A percentile compares a stretch with the other conserved stretches of the same genome.
phyloP scores from a whole-genome alignment of 2,329 filamentous ascomycete species.

The Fonsecaea multimorphosa region DNA sequence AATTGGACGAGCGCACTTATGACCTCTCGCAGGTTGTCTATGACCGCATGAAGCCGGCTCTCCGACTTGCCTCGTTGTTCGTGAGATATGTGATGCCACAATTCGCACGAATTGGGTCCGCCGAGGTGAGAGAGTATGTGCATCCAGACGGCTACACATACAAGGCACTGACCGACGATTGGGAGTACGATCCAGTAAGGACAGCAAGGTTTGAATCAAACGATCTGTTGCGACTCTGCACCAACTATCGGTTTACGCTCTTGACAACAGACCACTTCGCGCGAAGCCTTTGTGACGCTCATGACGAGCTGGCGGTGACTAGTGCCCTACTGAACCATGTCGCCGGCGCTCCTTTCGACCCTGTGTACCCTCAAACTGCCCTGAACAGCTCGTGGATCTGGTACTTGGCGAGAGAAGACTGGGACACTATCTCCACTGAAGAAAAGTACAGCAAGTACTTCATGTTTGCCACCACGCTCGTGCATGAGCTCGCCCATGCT shows the following conservation, averaged over 20 bases:
- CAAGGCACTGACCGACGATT: neutral
- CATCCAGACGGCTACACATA: neutral
- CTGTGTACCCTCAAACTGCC: constrained; percentile 7
- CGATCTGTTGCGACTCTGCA: constrained; percentile 5
- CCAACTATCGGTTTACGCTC: constrained; percentile 20
- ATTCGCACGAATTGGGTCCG: constrained; percentile 16
- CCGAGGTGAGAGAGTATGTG: neutral
- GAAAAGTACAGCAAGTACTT: constrained; percentile 19
- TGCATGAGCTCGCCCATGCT: constrained; percentile 24
- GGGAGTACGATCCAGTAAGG: neutral
- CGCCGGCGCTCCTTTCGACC: neutral
- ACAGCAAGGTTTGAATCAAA: constrained; percentile 4
- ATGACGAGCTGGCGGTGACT: neutral
- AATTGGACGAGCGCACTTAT: constrained; percentile 11
- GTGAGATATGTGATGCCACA: neutral
- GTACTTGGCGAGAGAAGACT: constrained; percentile 5
- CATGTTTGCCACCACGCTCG: constrained; percentile 13
- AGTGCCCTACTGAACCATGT: neutral
- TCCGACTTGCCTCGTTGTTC: constrained; percentile 22
- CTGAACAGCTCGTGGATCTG: constrained; percentile 6
- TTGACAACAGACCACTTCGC: neutral
- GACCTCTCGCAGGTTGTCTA: constrained; percentile 9
- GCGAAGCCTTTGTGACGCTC: neutral
- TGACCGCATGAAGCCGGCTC: constrained; percentile 23
- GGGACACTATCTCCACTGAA: constrained; percentile 8